Base-by-base conservation (phyloP, 345 rosid species). In the Bruguiera sexangula region DNA sequence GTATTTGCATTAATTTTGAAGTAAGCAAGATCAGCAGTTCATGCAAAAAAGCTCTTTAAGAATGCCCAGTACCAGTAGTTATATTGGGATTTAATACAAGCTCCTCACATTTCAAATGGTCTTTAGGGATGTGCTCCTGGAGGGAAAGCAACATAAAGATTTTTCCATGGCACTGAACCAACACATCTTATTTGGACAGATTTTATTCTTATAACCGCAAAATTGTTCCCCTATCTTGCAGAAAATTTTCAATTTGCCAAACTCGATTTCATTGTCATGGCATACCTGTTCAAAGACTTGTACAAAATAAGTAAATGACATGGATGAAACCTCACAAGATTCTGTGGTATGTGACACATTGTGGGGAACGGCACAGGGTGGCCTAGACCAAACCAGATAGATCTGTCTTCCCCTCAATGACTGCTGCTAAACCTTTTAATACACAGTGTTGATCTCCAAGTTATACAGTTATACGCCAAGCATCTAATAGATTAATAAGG, bases 31-130 rank as follows among this genome's bases (percentile, higher is more conserved):
- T 36, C 8, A 27, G 66, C 48, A 3, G 60, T 26, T 50, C 22
- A 32, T 50, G 50, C 29, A 43, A 11, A 5, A 8, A 46, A 15
- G 16, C 22, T 31, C 30, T 60, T 26, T 60, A 32, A 24, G 65
- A 58, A 48, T 43, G 16, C 30, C 18, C 50, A 37, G 29, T 29
- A 26, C 26, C 50, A 13, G 19, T 2, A 13, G 65, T 39, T 60
- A 46, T 29, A 37, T 8, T 58, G 46, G 54, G 43, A 39, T 24
- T 13, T 46, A 10, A 46, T 29, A 30, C 34, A 58, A 39, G 34
- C 39, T 68, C 65, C 39, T 69, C 37, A 29, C 39, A 6, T 59
- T 69, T 30, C 60, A 62, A 32, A 59, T 32, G 46, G 10, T 46
- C 46, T 43, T 16, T 36, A 20, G 6, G 1, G 13, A 50, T 19